phyloP scores from a whole-genome alignment of 2,329 filamentous ascomycete species.

The Didymella arachidicola region DNA sequence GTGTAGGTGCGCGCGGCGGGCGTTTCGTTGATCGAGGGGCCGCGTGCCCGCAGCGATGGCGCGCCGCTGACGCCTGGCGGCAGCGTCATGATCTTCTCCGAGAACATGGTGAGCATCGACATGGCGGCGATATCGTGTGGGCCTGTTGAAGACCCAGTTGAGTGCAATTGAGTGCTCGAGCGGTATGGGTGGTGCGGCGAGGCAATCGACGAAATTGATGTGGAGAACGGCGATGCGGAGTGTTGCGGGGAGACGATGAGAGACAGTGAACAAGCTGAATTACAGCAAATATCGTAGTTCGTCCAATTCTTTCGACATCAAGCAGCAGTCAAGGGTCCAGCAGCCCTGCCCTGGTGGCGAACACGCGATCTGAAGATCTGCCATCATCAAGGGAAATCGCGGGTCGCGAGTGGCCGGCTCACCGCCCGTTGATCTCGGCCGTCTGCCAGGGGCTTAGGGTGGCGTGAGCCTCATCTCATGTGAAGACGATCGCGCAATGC shows the following conservation, averaged over 20 bases:
- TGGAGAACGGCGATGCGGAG: not conserved
- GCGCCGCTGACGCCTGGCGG: slow-evolving; percentile 32
- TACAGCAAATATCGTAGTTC: not conserved
- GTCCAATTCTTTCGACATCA: not conserved
- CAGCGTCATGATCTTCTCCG: slow-evolving; percentile 35
- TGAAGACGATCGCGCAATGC: not conserved
- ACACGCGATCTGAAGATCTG: slow-evolving; percentile 35
- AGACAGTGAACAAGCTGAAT: not conserved
- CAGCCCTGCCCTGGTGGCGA: slow-evolving; percentile 28
- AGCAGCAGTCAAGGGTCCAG: slow-evolving; percentile 6
- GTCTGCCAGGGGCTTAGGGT: slow-evolving; percentile 9
- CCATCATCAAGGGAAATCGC: slow-evolving; percentile 26
- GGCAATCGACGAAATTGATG: not conserved
- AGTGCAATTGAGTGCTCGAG: not conserved
- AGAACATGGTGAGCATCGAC: slow-evolving; percentile 39
- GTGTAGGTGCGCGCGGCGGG: slow-evolving; percentile 26
- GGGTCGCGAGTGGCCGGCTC: slow-evolving; percentile 31
- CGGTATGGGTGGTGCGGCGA: not conserved
- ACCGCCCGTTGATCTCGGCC: slow-evolving; percentile 6
- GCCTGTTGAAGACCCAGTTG: slow-evolving; percentile 24
- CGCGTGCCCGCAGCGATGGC: slow-evolving; percentile 22
- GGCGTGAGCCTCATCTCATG: slow-evolving; percentile 46
- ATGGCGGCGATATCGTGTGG: slow-evolving; percentile 19
- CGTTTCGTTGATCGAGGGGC: slow-evolving; percentile 23
- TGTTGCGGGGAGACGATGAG: not conserved